These are phyloP conservation scores for Lactarius evosmus DNA, from an alignment of 768 basidiomycete genomes.

Conservation along the genomic window DNA sequence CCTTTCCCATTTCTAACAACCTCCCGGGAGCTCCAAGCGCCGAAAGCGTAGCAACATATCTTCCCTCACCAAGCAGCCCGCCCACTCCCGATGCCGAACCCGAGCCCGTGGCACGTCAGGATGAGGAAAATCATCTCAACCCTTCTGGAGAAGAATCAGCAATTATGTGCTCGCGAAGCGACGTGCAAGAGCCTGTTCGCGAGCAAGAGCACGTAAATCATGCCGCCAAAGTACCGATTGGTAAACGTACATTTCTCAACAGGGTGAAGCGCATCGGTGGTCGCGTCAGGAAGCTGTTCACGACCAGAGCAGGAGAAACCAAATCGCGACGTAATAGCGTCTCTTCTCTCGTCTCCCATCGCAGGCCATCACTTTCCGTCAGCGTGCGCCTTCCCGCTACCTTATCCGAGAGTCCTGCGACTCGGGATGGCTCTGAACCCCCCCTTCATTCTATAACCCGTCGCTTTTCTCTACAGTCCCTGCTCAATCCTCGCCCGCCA, in stretches of 20 bases:
- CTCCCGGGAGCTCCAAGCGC: conserved; percentile 5
- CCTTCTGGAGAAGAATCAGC: neutral
- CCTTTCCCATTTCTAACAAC: conserved; percentile 13
- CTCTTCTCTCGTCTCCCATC: conserved; percentile 12
- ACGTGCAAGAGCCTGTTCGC: neutral
- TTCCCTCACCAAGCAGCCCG: conserved; percentile 7
- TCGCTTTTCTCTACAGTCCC: conserved; percentile 26
- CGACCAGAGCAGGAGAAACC: conserved; percentile 11
- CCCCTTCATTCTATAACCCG: conserved; percentile 1
- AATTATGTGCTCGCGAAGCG: neutral
- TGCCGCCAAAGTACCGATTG: neutral
- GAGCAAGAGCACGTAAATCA: neutral
- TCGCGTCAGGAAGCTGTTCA: conserved; percentile 24
- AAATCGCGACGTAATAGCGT: conserved; percentile 12
- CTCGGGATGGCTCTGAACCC: neutral
- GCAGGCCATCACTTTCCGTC: conserved; percentile 6
- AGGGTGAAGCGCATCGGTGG: conserved; percentile 25
- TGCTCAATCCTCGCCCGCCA: conserved; percentile 17
- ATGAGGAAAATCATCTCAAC: neutral
- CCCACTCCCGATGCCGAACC: conserved; percentile 1
- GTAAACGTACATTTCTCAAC: conserved; percentile 22
- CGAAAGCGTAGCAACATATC: conserved; percentile 16
- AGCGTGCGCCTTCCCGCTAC: conserved; percentile 14
- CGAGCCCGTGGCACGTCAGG: neutral
- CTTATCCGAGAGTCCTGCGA: conserved; percentile 12